Evolutionary conservation across 441 rosid species (phyloP).

Genomic region (Erodium texanum): DNA sequence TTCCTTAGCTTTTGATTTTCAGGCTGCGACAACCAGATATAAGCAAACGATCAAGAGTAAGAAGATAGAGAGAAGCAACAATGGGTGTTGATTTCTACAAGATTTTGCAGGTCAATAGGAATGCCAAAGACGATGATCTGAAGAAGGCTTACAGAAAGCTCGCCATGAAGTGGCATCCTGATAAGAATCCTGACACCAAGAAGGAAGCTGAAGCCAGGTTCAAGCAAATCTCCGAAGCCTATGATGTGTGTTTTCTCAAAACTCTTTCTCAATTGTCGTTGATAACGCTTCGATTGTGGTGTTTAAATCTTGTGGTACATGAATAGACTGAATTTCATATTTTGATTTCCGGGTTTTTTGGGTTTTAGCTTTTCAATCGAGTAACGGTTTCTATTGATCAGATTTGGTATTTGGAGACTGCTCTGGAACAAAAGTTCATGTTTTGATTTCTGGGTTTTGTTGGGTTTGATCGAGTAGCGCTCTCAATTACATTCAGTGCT

Average conservation of each 20-base stretch:
- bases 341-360: not conserved
- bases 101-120: conserved; percentile 50
- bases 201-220: conserved; percentile 77
- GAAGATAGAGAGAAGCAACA: not conserved
- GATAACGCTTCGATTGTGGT: not conserved
- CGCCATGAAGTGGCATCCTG: conserved; percentile 91
- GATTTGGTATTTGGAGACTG: not conserved
- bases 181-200: conserved; percentile 68
- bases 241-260: conserved; percentile 38
- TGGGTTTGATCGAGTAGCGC: not conserved
- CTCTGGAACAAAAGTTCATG: not conserved
- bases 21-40: not conserved
- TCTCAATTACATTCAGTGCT: not conserved
- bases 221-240: conserved; percentile 81
- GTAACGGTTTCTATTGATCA: not conserved
- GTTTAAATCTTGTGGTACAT: too few species aligned
- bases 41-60: not conserved
- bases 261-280: not conserved
- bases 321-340: not conserved
- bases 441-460: not conserved
- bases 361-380: not conserved
- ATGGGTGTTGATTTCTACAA: conserved; percentile 82
- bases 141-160: conserved; percentile 73
- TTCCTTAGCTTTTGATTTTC: not conserved
- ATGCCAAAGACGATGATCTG: conserved; percentile 65